phyloP scores from a whole-genome alignment of 345 rosid species.

The Bruguiera gymnorhiza region DNA sequence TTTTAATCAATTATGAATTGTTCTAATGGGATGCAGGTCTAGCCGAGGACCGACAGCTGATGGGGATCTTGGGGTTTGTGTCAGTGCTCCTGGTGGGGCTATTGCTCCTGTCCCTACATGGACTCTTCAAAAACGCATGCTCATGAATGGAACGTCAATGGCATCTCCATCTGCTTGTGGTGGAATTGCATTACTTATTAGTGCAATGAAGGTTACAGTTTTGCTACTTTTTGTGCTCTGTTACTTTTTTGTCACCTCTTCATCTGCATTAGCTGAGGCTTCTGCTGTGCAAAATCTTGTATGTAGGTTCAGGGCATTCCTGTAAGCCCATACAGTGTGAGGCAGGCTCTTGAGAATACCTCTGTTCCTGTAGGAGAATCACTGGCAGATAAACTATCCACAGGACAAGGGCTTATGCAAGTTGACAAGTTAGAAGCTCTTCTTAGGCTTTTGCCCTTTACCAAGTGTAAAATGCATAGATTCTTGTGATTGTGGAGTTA shows the following conservation, averaged over 20 bases:
- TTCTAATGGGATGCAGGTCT: slow-evolving; percentile 62
- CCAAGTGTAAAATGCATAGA: background rate
- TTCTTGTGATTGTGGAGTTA: slow-evolving; percentile 21
- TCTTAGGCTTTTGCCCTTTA: slow-evolving; percentile 9
- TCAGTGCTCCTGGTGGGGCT: slow-evolving; percentile 99
- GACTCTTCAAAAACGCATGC: slow-evolving; percentile 98
- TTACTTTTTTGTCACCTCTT: slow-evolving; percentile 4
- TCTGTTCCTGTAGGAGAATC: slow-evolving; percentile 61
- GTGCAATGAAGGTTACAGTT: slow-evolving; percentile 83
- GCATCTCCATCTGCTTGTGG: slow-evolving; percentile 99
- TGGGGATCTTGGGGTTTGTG: slow-evolving; percentile 93
- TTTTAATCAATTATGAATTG: slow-evolving; percentile 20
- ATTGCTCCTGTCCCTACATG: slow-evolving; percentile 99
- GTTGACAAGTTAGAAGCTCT: slow-evolving; percentile 72
- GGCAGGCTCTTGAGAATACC: slow-evolving; percentile 92
- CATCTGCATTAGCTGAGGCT: slow-evolving; percentile 16
- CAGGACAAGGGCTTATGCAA: slow-evolving; percentile 97
- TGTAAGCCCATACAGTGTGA: slow-evolving; percentile 79
- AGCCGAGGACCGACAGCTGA: slow-evolving; percentile 97
- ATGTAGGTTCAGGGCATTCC: slow-evolving; percentile 73
- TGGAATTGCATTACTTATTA: slow-evolving; percentile 81
- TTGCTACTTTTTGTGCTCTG: slow-evolving; percentile 10
- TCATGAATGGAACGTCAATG: slow-evolving; percentile 99
- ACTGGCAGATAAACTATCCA: slow-evolving; percentile 79
- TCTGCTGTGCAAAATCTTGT: slow-evolving; percentile 19